Conservation (phyloP, 805 yeast species). For the Starmerella davenportii region DNA sequence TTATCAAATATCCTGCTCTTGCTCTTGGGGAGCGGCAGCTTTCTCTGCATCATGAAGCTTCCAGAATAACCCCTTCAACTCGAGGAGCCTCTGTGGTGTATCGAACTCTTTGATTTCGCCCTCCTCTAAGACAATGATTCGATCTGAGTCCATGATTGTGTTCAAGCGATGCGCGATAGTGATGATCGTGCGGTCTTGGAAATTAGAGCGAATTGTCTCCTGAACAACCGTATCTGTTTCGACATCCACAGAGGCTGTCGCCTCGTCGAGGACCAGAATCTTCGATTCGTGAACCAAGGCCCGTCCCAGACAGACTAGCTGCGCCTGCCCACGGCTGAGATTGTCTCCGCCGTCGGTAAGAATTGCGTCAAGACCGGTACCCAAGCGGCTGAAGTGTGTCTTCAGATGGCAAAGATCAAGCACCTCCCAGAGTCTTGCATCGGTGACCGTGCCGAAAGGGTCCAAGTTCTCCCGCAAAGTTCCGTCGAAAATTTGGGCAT, state of each 20-base stretch:
- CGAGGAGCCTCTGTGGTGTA: conserved; percentile 27
- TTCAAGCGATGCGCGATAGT: conserved; percentile 76
- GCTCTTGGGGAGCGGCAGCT: too few relatives aligned
- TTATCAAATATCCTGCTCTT: too few relatives aligned
- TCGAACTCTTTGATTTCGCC: conserved; percentile 63
- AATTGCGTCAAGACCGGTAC: conserved; percentile 32
- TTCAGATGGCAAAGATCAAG: conserved; percentile 64
- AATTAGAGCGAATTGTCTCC: conserved; percentile 51
- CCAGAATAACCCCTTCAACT: conserved; percentile 13
- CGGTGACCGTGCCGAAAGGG: conserved; percentile 49
- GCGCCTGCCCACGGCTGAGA: conserved; percentile 68
- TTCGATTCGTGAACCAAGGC: conserved; percentile 53
- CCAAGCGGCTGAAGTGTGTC: conserved; percentile 39
- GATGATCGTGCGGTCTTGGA: conserved; percentile 50
- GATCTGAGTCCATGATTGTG: conserved; percentile 64
- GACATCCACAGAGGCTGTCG: conserved; percentile 63
- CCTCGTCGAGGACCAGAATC: conserved; percentile 63
- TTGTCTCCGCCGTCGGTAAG: conserved; percentile 59
- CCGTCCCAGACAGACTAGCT: conserved; percentile 59
- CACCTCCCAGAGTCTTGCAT: conserved; percentile 62
- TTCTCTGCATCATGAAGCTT: conserved; percentile 11
- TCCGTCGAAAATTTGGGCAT: conserved; percentile 82
- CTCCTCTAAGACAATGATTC: conserved; percentile 48
- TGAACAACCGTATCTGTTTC: conserved; percentile 62
- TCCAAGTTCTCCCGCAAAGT: conserved; percentile 71